phyloP scores from a whole-genome alignment of 352 stramenopile species.

The Phytopythium ostracodes region DNA sequence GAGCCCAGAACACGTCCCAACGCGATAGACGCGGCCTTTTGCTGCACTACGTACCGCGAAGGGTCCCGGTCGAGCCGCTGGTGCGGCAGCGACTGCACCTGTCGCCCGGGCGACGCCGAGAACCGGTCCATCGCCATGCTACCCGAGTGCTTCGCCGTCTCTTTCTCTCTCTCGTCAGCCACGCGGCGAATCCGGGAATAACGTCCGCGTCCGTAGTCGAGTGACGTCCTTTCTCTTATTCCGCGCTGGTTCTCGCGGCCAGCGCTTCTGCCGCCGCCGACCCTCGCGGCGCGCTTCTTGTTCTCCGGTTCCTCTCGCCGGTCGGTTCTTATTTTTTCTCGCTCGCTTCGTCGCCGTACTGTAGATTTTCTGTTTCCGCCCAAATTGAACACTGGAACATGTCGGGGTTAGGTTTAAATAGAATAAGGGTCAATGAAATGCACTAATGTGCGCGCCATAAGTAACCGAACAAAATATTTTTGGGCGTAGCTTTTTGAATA shows the following conservation, averaged over 20 bases:
- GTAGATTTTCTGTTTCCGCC: background rate
- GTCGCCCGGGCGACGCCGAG: conserved; percentile 23
- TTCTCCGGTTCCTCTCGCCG: too few relatives aligned
- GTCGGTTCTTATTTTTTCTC: background rate
- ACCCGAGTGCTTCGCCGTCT: background rate
- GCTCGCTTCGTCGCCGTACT: background rate
- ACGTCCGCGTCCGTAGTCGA: background rate
- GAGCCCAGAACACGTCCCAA: background rate
- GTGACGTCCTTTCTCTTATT: conserved; percentile 1
- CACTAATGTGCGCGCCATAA: too few relatives aligned
- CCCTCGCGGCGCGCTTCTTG: background rate
- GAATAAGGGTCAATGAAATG: too few relatives aligned
- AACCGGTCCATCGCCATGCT: conserved; percentile 13
- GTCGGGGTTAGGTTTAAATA: too few relatives aligned
- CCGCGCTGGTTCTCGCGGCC: conserved; percentile 4
- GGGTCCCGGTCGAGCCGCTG: conserved; percentile 48
- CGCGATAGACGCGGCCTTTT: background rate
- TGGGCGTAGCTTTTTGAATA: too few relatives aligned
- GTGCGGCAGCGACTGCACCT: conserved; percentile 38
- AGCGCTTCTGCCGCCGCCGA: conserved; percentile 4
- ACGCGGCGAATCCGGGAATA: background rate
- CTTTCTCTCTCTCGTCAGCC: background rate
- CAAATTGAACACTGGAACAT: too few relatives aligned
- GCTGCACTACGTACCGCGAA: conserved; percentile 25
- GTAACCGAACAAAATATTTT: too few relatives aligned